phyloP scores from a whole-genome alignment of 352 stramenopile species.

The Pilasporangium apinafurcum region DNA sequence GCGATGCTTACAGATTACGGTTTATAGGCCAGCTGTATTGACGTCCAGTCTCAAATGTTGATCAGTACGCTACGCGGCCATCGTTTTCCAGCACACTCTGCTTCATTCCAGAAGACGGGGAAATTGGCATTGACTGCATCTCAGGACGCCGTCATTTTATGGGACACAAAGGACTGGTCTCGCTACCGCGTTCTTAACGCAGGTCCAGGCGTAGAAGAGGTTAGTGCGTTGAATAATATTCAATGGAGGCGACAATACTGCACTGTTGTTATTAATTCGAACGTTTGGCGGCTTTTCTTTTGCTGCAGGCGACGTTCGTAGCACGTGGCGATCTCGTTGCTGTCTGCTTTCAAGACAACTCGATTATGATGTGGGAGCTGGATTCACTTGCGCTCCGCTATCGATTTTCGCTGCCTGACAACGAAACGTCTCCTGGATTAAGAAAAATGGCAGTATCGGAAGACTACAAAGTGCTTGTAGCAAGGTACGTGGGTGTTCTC shows the following conservation, averaged over 20 bases:
- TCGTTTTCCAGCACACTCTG: slow-evolving; percentile 37
- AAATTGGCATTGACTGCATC: slow-evolving; percentile 71
- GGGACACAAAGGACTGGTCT: slow-evolving; percentile 82
- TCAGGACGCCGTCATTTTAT: slow-evolving; percentile 74
- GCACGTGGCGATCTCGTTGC: slow-evolving; percentile 52
- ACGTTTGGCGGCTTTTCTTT: too few relatives aligned
- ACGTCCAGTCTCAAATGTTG: slow-evolving; percentile 64
- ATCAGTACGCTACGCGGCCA: slow-evolving; percentile 78
- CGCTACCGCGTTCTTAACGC: slow-evolving; percentile 77
- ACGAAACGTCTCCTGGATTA: slow-evolving; percentile 52
- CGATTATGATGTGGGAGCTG: slow-evolving; percentile 86
- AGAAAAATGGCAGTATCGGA: slow-evolving; percentile 70
- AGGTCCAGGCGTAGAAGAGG: slow-evolving; percentile 51
- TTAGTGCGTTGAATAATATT: too few relatives aligned
- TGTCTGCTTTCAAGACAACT: slow-evolving; percentile 78
- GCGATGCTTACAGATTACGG: too few relatives aligned
- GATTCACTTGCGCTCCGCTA: slow-evolving; percentile 67
- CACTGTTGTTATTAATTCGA: too few relatives aligned
- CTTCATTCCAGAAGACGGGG: slow-evolving; percentile 67
- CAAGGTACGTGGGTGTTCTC: slow-evolving; percentile 34
- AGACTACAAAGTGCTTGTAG: slow-evolving; percentile 68
- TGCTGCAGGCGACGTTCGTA: slow-evolving; percentile 56
- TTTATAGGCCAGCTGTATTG: slow-evolving; percentile 51
- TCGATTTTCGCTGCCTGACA: slow-evolving; percentile 57
- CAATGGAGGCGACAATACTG: too few relatives aligned